Conservation (phyloP, 192 early-diverging fungal species). For the Coemansia sp. region DNA sequence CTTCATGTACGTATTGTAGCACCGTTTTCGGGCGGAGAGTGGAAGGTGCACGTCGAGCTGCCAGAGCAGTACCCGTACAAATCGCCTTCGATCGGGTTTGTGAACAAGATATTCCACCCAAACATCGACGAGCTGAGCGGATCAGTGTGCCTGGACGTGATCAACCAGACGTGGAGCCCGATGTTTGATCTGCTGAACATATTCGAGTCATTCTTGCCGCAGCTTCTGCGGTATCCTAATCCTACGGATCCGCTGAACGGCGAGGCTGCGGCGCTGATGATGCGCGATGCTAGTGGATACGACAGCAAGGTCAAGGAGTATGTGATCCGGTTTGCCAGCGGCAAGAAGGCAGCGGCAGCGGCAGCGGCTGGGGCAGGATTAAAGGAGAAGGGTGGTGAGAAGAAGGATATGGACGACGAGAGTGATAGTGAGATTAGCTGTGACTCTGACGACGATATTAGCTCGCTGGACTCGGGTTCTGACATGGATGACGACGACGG, state of each 20-base stretch:
- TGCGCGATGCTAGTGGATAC: slow-evolving; percentile 89
- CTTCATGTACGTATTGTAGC: slow-evolving; percentile 55
- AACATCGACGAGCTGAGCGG: slow-evolving; percentile 99
- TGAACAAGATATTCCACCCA: slow-evolving; percentile 99
- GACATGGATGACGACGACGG: slow-evolving; percentile 81
- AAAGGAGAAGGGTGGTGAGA: slow-evolving; percentile 1
- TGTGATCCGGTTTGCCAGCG: slow-evolving; percentile 63
- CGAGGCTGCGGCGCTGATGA: slow-evolving; percentile 95
- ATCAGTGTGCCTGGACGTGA: slow-evolving; percentile 98
- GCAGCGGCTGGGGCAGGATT: too few species aligned
- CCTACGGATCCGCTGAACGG: slow-evolving; percentile 99
- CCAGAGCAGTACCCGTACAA: slow-evolving; percentile 99
- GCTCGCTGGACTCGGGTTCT: slow-evolving; percentile 74
- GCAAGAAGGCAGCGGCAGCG: slow-evolving; percentile 8
- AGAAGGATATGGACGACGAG: slow-evolving; percentile 63
- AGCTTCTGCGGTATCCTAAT: slow-evolving; percentile 96
- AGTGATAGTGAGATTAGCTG: slow-evolving; percentile 32
- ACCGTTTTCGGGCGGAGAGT: slow-evolving; percentile 89
- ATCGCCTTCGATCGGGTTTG: slow-evolving; percentile 97
- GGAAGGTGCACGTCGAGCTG: slow-evolving; percentile 98
- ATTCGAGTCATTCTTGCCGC: slow-evolving; percentile 97
- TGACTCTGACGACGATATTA: slow-evolving; percentile 59
- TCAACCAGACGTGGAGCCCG: slow-evolving; percentile 99
- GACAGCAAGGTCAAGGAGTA: slow-evolving; percentile 88
- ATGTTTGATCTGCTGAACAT: slow-evolving; percentile 99